Percentiles rank a stretch among this genome's conserved stretches.
These are phyloP conservation scores for Hyaloscypha bicolor DNA, from an alignment of 495 filamentous ascomycete species.

Conservation along the genomic window DNA sequence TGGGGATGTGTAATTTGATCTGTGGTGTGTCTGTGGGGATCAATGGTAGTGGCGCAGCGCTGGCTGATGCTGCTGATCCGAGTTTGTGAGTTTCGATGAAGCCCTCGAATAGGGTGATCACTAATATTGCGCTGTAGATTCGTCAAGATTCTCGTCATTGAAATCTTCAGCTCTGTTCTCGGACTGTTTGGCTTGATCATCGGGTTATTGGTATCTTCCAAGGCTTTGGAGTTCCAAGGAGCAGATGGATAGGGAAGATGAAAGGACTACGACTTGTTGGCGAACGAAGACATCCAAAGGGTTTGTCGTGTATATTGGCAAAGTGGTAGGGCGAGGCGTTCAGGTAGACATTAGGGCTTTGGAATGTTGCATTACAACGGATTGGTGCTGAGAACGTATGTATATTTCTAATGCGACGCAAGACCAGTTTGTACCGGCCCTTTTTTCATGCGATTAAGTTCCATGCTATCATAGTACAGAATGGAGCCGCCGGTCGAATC, in stretches of 20 bases:
- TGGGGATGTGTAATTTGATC: slow-evolving; percentile 91
- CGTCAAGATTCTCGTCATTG: slow-evolving; percentile 97
- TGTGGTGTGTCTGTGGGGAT: slow-evolving; percentile 98
- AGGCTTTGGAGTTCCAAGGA: slow-evolving; percentile 68
- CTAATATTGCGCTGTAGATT: slow-evolving; percentile 58
- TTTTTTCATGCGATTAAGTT: neutral
- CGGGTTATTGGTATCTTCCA: slow-evolving; percentile 82
- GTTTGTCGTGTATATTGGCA: slow-evolving; percentile 22
- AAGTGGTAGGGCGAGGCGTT: slow-evolving; percentile 27
- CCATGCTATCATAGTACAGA: no score
- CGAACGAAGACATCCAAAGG: neutral
- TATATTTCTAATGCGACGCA: slow-evolving; percentile 13
- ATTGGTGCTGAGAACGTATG: slow-evolving; percentile 15
- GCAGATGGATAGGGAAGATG: neutral
- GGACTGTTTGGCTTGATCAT: slow-evolving; percentile 98
- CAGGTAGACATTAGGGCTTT: slow-evolving; percentile 26
- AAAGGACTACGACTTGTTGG: neutral
- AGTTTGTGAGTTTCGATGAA: slow-evolving; percentile 66
- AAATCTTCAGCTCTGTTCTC: slow-evolving; percentile 98
- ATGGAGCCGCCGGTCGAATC: no score
- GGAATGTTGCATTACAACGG: slow-evolving; percentile 13
- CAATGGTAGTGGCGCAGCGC: slow-evolving; percentile 93
- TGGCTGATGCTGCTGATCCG: slow-evolving; percentile 94
- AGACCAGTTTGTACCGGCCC: neutral
- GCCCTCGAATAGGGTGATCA: slow-evolving; percentile 29